Percentiles rank a stretch among this genome's conserved stretches.
phyloP scores from a whole-genome alignment of 192 early-diverging fungal genomes.

The Jimgerdemannia lactiflua region DNA sequence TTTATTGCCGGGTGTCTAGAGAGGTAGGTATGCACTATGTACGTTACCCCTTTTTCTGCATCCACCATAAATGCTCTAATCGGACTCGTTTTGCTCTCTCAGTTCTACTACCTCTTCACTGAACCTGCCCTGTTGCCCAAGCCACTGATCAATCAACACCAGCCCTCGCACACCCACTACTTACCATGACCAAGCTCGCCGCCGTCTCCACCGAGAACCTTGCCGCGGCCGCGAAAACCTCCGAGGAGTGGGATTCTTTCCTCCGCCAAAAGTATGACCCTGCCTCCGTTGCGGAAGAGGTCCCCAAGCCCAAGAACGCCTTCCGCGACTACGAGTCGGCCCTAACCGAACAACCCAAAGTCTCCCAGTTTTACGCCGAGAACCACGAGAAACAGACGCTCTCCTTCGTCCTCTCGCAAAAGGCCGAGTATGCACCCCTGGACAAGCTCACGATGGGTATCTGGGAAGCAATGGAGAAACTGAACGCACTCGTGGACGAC shows the following conservation, averaged over 20 bases:
- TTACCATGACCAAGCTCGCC: neutral
- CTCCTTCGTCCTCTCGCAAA: slow-evolving; percentile 19
- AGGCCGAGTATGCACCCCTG: slow-evolving; percentile 13
- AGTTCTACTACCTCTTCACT: neutral
- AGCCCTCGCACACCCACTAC: too few relatives aligned
- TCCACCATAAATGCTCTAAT: too few relatives aligned
- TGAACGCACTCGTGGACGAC: slow-evolving; percentile 43
- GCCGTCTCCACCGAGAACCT: slow-evolving; percentile 1
- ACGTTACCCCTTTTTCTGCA: too few relatives aligned
- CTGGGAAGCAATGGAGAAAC: slow-evolving; percentile 43
- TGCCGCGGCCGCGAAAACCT: slow-evolving; percentile 18
- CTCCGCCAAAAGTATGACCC: slow-evolving; percentile 19
- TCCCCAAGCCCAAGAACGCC: slow-evolving; percentile 2
- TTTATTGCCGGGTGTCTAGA: too few relatives aligned
- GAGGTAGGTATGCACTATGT: too few relatives aligned
- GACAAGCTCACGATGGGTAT: slow-evolving; percentile 32
- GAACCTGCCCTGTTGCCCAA: neutral
- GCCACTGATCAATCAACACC: too few relatives aligned
- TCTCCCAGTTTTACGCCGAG: slow-evolving; percentile 29
- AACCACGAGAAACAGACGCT: slow-evolving; percentile 41
- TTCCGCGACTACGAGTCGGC: slow-evolving; percentile 23
- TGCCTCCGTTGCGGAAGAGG: neutral
- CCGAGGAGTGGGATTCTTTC: slow-evolving; percentile 27
- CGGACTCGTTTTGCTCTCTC: neutral
- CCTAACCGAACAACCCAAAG: slow-evolving; percentile 6